Base-by-base conservation (phyloP, 768 basidiomycete species). In the Clitopilus hobsonii region DNA sequence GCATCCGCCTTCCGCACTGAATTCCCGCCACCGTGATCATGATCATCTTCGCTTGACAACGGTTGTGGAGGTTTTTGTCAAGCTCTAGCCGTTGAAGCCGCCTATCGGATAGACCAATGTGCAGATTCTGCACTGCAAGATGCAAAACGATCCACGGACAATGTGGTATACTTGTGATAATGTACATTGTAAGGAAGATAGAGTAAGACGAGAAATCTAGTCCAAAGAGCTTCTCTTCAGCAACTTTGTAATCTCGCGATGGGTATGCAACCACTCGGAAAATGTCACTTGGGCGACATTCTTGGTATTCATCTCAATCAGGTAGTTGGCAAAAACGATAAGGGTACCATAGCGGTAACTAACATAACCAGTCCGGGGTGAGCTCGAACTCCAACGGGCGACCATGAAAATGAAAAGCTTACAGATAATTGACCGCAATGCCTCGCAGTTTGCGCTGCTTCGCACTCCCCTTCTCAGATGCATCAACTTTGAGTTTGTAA, bases 301-400 rank as follows among this genome's bases (percentile, higher is more conserved):
- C 11, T 65, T 66, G 49, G 72, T 72, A 27, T 72, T 71, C 61
- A 74, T 74, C 69, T 96, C 94, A 52, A 98, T 85, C 60, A 98
- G 78, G 68, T 96, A 98, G 67, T 97, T 94, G 49, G 97, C 89
- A 56, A 99, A 91, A 4, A 92, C 92, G 61, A 98, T 96, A 28
- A 97, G 76, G 3, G 91, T 86, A 6, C 90, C 96, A 64, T 98
- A 97, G 58, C 88, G 87, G 66, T 89, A 91, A 57, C 89, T 91
- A 32, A 24, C 29, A 7, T n/a, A n/a, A n/a, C n/a, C 10, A 36
- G 32, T 36, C 13, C 10, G 10, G 32, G 3, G 32, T 36, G n/a
- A 36, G 32, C 4, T 4, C 32, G 13, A n/a, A n/a, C n/a, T n/a
- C n/a, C n/a, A n/a, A n/a, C n/a, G n/a, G n/a, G n/a, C 16, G 27